Base-by-base conservation (phyloP, 176 grass and related monocot species). In the Zoysia japonica region DNA sequence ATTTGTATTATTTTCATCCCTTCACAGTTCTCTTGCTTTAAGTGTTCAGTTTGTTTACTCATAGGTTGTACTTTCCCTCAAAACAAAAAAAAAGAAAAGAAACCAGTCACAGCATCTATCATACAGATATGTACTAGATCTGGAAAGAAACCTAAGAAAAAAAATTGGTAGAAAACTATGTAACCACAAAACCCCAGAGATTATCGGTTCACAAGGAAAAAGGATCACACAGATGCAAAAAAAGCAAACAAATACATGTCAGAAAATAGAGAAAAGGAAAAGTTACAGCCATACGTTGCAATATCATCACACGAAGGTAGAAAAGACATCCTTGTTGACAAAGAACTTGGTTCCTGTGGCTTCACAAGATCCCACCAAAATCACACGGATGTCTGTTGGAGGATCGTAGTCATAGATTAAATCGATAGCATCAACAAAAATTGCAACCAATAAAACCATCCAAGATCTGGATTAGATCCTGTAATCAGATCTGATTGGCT, bases 301-400 rank as follows among this genome's bases (percentile, higher is more conserved):
- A 76, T 91, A 66, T 83, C 74, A 44, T 87, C 63, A 61, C 84
- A 67, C 71, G 93, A 81, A 81, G 82, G 76, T 80, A 91, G 81
- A 67, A 78, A 87, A 64, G 88, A 87, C 94, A 97, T 97, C 85
- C 74, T 83, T 46, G 56, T 62, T 14, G 60, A 78, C 2, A 20
- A 87, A 42, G n/a, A 67, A 37, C 51, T 67, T 3, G 6, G 44
- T 72, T 78, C 36, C 44, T 13, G n/a, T 61, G 37, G 36, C 43
- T 16, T 86, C 60, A 60, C 68, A 51, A 61, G 50, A 66, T 5
- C 52, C 74, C 49, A 50, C 79, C 67, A 2, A 71, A 82, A 78
- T 82, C 35, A 20, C 72, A 20, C 39, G 28, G 36, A 43, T 49
- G 2, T 14, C 59, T 72, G n/a, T 70, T n/a, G 78, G 64, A 72